Evolutionary conservation across 371 early-diverging fungal species (phyloP), one percentile per base, ranked within the genome.

Genomic region (Syncephalis plumigaleata): DNA sequence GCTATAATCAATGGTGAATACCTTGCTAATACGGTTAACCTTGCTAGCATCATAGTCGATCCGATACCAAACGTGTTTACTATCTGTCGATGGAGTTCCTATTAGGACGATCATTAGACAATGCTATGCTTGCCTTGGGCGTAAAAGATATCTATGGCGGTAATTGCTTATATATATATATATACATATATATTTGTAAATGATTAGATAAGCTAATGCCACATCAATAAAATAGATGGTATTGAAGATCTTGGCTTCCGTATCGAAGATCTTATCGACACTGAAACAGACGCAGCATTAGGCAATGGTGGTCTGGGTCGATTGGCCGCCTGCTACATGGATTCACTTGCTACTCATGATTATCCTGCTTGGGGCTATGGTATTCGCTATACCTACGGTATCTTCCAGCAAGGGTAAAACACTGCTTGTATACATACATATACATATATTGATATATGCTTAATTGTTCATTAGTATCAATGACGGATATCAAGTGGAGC

Each of bases 281-380:
- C 91, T 56, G 92, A 92, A 63, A 70, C 71, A 45, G 92, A 92
- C 57, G 91, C 92, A 15, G 92, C 90, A 9, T 73, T 92, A 23
- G 92, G 92, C 39, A 92, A 92, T 59, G 92, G 92, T 54, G 92
- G 92, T 56, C 66, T 92, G 1, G 88, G 88, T 31, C 83, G 89
- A 42, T 67, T 88, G 45, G 89, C 89, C 2, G 89, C 89, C 42
- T 88, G 89, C 57, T 88, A 82, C 54, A 81, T 88, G 73, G 89
- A 91, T 58, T 86, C 89, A 36, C 57, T 92, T 55, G 91, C 92
- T 25, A 80, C 86, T 44, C 58, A 74, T 22, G 82, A 91, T 59
- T 84, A 81, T 46, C 89, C 92, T 22, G 88, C 81, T 24, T 87
- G 87, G 85, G 87, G 85, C 49, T 84, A 84, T 50, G 83, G 83